Conservation (phyloP, 2,329 filamentous ascomycete genomes). For the Lasiodiplodia sp. region DNA sequence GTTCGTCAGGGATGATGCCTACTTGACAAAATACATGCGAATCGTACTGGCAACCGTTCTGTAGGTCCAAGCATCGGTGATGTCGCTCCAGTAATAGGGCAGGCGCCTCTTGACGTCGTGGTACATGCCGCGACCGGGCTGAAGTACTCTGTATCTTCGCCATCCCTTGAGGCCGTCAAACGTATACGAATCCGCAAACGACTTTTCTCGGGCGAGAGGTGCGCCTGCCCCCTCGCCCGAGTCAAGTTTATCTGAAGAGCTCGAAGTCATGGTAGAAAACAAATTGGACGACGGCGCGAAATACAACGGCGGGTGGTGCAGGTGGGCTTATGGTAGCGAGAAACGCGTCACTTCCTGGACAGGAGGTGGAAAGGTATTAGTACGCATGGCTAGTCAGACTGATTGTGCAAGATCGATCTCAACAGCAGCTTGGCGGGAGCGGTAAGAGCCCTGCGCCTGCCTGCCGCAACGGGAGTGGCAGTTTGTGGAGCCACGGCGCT, state of each 20-base stretch:
- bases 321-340: too few relatives aligned
- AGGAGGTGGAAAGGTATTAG: background rate
- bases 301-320: background rate
- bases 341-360: background rate
- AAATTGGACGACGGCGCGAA: background rate
- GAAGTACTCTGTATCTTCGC: slow-evolving; percentile 51
- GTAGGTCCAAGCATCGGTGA: slow-evolving; percentile 63
- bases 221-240: slow-evolving; percentile 19
- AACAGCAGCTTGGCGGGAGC: slow-evolving; percentile 3
- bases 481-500: slow-evolving; percentile 13
- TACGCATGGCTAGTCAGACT: slow-evolving; percentile 1
- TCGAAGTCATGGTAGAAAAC: background rate
- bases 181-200: slow-evolving; percentile 36
- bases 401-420: background rate
- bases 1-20: slow-evolving; percentile 23
- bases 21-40: slow-evolving; percentile 67
- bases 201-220: slow-evolving; percentile 40
- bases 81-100: slow-evolving; percentile 65
- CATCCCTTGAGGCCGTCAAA: slow-evolving; percentile 50
- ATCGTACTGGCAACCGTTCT: slow-evolving; percentile 62
- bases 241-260: background rate
- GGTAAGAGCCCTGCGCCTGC: background rate
- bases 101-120: slow-evolving; percentile 60
- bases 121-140: slow-evolving; percentile 61
- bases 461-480: background rate